phyloP scores from a whole-genome alignment of 2,329 filamentous ascomycete genomes.

The Tolypocladium amazonense region DNA sequence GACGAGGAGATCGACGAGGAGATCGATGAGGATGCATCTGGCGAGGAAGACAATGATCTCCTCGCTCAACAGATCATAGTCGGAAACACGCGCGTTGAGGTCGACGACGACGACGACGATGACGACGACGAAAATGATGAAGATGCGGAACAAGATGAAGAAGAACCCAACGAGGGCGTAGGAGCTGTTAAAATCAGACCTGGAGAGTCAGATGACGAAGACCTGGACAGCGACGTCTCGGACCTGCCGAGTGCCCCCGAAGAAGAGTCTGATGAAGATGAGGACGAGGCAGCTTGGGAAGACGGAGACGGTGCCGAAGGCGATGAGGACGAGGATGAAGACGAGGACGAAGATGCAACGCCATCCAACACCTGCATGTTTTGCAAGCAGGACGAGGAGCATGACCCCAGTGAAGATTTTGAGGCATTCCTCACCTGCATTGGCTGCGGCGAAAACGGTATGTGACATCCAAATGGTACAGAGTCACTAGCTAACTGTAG shows the following conservation, averaged over 20 bases:
- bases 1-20: slow-evolving; percentile 27
- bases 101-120: slow-evolving; percentile 20
- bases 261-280: slow-evolving; percentile 7
- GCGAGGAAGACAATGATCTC: slow-evolving; percentile 27
- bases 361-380: slow-evolving; percentile 49
- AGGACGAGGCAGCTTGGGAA: slow-evolving; percentile 30
- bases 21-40: slow-evolving; percentile 31
- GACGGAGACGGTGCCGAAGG: slow-evolving; percentile 47
- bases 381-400: slow-evolving; percentile 72
- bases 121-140: slow-evolving; percentile 24
- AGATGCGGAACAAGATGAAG: slow-evolving; percentile 17
- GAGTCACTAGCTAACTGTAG: slow-evolving; percentile 27
- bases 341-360: slow-evolving; percentile 45
- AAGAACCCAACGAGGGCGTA: slow-evolving; percentile 42
- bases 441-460: slow-evolving; percentile 74
- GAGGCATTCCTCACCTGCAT: slow-evolving; percentile 69
- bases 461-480: slow-evolving; percentile 26
- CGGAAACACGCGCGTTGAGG: slow-evolving; percentile 17
- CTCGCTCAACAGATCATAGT: slow-evolving; percentile 16
- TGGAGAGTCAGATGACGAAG: slow-evolving; percentile 35
- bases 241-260: slow-evolving; percentile 38
- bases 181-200: slow-evolving; percentile 47
- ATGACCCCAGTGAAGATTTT: slow-evolving; percentile 72
- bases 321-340: slow-evolving; percentile 46
- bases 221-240: slow-evolving; percentile 39